Evolutionary conservation across 352 stramenopile species (phyloP).

Genomic region (Globisporangium echinulatum): DNA sequence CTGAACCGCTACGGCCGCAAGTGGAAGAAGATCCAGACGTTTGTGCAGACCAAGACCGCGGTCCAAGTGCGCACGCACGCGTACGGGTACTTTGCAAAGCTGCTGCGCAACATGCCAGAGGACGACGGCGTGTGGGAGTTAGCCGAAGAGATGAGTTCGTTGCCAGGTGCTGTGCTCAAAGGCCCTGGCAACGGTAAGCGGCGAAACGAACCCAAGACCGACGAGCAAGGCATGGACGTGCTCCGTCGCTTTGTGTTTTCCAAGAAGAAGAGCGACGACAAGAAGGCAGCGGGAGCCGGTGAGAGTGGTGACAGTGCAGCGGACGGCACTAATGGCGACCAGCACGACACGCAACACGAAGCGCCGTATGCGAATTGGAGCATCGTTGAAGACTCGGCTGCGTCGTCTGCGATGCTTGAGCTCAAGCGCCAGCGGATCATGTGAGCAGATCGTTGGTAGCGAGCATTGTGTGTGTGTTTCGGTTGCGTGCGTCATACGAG

Average conservation of each 20-base stretch:
- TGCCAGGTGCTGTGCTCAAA: slow-evolving; percentile 69
- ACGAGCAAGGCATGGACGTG: slow-evolving; percentile 78
- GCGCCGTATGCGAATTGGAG: slow-evolving; percentile 15
- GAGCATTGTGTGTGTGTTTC: background rate
- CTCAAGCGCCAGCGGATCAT: slow-evolving; percentile 31
- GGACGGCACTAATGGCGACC: background rate
- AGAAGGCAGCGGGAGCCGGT: slow-evolving; percentile 10
- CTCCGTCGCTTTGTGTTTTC: slow-evolving; percentile 79
- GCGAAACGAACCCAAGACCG: slow-evolving; percentile 78
- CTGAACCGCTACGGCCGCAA: slow-evolving; percentile 83
- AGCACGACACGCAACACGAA: slow-evolving; percentile 1
- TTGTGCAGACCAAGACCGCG: slow-evolving; percentile 82
- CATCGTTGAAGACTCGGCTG: slow-evolving; percentile 24
- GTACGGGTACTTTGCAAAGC: slow-evolving; percentile 86
- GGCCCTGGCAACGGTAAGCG: slow-evolving; percentile 68
- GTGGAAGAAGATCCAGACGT: slow-evolving; percentile 86
- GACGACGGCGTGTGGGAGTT: slow-evolving; percentile 78
- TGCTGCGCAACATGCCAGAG: slow-evolving; percentile 81
- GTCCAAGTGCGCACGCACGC: slow-evolving; percentile 81
- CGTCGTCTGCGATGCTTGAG: slow-evolving; percentile 30
- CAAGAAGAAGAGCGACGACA: slow-evolving; percentile 68
- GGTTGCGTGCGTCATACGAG: background rate
- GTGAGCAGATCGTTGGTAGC: slow-evolving; percentile 3
- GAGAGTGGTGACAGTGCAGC: background rate
- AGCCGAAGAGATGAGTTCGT: slow-evolving; percentile 71